phyloP scores from a whole-genome alignment of 441 rosid species.

The Isatis lusitanica region DNA sequence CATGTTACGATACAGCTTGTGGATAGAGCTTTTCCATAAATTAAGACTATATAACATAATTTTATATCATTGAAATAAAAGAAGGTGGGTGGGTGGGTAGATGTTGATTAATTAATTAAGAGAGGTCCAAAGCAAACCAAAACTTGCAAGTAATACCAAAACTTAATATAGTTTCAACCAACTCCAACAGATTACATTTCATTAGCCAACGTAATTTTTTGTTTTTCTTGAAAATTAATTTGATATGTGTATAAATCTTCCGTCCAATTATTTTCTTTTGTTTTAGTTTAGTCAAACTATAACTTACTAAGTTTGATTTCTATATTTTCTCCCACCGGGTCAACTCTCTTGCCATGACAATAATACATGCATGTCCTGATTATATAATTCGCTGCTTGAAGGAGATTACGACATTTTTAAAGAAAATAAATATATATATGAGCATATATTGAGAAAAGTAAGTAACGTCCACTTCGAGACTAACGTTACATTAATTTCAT shows the following conservation, averaged over 20 bases:
- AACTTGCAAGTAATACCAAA: constrained; percentile 17
- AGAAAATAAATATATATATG: too few species aligned
- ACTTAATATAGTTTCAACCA: constrained; percentile 13
- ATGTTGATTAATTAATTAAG: constrained; percentile 21
- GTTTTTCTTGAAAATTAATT: background rate
- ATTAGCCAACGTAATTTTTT: background rate
- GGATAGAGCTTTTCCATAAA: background rate
- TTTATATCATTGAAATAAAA: background rate
- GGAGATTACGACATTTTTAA: background rate
- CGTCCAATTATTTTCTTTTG: background rate
- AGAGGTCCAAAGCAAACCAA: background rate
- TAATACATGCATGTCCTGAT: background rate
- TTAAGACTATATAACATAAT: background rate
- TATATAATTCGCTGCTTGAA: background rate
- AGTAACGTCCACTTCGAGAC: constrained; percentile 23
- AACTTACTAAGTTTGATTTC: background rate
- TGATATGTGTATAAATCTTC: background rate
- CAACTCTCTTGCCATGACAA: constrained; percentile 15
- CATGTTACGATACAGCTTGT: background rate
- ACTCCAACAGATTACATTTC: background rate
- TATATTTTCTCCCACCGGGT: background rate
- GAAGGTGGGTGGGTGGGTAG: constrained; percentile 19
- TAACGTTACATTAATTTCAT: constrained; percentile 3
- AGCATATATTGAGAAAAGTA: background rate
- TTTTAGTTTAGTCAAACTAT: constrained; percentile 5